These are phyloP conservation scores for Nemania sp. DNA, from an alignment of 2,329 filamentous ascomycete species.

Conservation along the genomic window DNA sequence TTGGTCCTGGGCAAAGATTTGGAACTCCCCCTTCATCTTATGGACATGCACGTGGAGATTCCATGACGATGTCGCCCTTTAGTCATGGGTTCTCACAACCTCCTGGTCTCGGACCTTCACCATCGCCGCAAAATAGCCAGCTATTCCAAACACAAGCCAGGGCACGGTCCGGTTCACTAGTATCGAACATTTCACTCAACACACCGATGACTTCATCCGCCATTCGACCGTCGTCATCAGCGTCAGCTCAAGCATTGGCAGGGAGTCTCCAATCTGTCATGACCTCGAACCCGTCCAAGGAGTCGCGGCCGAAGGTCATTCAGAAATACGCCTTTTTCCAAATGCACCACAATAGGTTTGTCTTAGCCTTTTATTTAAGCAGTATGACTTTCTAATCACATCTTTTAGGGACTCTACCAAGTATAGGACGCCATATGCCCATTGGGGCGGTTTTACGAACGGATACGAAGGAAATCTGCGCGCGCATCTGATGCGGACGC, in stretches of 20 bases:
- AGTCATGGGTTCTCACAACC: slow-evolving; percentile 41
- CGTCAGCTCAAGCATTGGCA: slow-evolving; percentile 38
- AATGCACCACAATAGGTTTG: slow-evolving; percentile 61
- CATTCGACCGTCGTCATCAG: slow-evolving; percentile 43
- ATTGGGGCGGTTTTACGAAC: slow-evolving; percentile 62
- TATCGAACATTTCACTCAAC: slow-evolving; percentile 39
- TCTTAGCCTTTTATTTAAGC: slow-evolving; percentile 26
- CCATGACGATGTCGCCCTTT: slow-evolving; percentile 40
- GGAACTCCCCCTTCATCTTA: slow-evolving; percentile 41
- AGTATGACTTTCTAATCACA: slow-evolving; percentile 27
- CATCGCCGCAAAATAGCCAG: slow-evolving; percentile 41
- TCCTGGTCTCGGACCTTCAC: slow-evolving; percentile 39
- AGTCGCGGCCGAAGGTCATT: slow-evolving; percentile 44
- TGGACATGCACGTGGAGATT: slow-evolving; percentile 36
- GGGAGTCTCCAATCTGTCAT: slow-evolving; percentile 33
- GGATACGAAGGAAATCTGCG: slow-evolving; percentile 59
- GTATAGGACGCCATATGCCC: slow-evolving; percentile 63
- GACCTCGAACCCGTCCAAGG: slow-evolving; percentile 25
- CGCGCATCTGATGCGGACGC: slow-evolving; percentile 50
- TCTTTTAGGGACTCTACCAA: slow-evolving; percentile 53
- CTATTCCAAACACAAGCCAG: slow-evolving; percentile 41
- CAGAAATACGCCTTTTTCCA: slow-evolving; percentile 63
- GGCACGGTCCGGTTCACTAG: slow-evolving; percentile 39
- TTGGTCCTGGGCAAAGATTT: slow-evolving; percentile 39
- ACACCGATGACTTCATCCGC: slow-evolving; percentile 43